phyloP scores from a whole-genome alignment of 2,329 filamentous ascomycete genomes.

The Exophiala sp. region DNA sequence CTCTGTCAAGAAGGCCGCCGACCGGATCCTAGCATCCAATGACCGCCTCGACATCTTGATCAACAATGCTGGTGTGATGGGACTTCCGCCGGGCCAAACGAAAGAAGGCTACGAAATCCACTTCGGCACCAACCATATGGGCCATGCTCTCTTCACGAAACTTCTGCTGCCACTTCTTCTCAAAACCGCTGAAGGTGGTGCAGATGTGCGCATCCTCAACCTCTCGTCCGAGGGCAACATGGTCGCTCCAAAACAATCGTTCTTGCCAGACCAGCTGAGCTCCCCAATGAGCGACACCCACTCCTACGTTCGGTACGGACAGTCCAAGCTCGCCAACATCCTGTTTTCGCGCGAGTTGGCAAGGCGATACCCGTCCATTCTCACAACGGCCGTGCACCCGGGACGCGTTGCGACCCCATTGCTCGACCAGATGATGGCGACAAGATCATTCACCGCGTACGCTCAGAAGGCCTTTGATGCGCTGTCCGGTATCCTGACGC shows the following conservation, averaged over 20 bases:
- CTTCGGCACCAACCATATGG: conserved; percentile 51
- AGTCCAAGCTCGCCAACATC: conserved; percentile 50
- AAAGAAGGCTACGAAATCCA: conserved; percentile 49
- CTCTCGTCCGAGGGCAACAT: conserved; percentile 34
- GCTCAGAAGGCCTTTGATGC: conserved; percentile 9
- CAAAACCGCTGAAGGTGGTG: conserved; percentile 28
- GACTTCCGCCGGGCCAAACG: conserved; percentile 36
- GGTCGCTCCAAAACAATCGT: conserved; percentile 16
- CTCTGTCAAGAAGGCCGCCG: conserved; percentile 36
- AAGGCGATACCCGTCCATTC: conserved; percentile 37
- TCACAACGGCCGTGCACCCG: conserved; percentile 40
- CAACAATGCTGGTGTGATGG: conserved; percentile 48
- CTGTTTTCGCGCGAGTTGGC: conserved; percentile 43
- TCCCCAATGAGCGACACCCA: conserved; percentile 18
- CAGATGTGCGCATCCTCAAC: conserved; percentile 44
- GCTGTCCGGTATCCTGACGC: conserved; percentile 7
- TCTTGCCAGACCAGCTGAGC: conserved; percentile 18
- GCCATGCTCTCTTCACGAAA: conserved; percentile 46
- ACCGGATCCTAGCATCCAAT: conserved; percentile 34
- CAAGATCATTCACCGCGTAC: conserved; percentile 1
- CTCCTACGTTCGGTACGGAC: conserved; percentile 40
- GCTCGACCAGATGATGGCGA: conserved; percentile 24
- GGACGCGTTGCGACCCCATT: conserved; percentile 41
- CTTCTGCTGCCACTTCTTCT: conserved; percentile 36
- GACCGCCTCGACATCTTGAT: conserved; percentile 45